Percentiles rank a stretch among this genome's conserved stretches.
phyloP scores from a whole-genome alignment of 164 flowering plant species.

The Malania oleifera region DNA sequence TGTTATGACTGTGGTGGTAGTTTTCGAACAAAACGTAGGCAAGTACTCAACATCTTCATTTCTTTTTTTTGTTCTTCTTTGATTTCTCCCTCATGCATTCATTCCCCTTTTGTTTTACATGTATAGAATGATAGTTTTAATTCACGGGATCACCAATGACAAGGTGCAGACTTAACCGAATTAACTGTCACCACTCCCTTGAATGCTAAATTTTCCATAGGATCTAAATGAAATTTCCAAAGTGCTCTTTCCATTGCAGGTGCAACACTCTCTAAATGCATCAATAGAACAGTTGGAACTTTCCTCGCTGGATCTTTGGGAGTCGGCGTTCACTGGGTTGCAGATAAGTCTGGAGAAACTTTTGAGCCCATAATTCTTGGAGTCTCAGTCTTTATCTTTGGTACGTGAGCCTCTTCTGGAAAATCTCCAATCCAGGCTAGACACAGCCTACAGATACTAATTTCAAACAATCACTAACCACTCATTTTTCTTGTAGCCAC shows the following conservation, averaged over 20 bases:
- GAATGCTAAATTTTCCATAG: neutral
- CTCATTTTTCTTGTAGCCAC: slow-evolving; percentile 42
- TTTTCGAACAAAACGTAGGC: slow-evolving; percentile 71
- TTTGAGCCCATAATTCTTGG: slow-evolving; percentile 61
- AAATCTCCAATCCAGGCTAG: too few species aligned
- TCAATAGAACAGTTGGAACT: slow-evolving; percentile 61
- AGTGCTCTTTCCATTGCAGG: slow-evolving; percentile 32
- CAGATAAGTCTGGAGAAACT: slow-evolving; percentile 42
- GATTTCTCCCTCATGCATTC: too few species aligned
- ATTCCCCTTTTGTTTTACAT: too few species aligned
- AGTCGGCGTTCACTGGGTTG: slow-evolving; percentile 60
- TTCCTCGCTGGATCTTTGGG: slow-evolving; percentile 62
- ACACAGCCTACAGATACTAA: neutral
- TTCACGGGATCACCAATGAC: too few species aligned
- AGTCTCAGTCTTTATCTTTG: slow-evolving; percentile 54
- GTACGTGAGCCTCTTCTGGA: slow-evolving; percentile 18
- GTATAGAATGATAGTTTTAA: too few species aligned
- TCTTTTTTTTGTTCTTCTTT: neutral
- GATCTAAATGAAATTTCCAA: neutral
- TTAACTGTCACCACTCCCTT: too few species aligned
- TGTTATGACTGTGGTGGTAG: slow-evolving; percentile 80
- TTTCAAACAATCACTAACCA: slow-evolving; percentile 1
- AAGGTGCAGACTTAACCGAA: too few species aligned
- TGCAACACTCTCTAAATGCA: slow-evolving; percentile 52
- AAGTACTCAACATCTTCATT: slow-evolving; percentile 17